These are phyloP conservation scores for Fallopia convolvulus DNA, from an alignment of 148 eudicot species.

Conservation along the genomic window DNA sequence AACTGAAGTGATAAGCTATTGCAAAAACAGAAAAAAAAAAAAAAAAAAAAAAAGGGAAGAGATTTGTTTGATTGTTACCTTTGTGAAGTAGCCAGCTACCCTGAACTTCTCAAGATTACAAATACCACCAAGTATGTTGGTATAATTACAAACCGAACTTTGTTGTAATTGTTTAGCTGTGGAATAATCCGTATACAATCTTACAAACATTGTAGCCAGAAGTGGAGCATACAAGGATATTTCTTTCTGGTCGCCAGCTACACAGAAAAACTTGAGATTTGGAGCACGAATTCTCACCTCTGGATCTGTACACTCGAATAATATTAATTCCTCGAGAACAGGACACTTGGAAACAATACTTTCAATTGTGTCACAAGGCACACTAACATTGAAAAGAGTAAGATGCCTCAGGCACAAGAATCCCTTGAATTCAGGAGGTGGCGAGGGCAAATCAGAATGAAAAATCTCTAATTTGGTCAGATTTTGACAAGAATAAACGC, in stretches of 20 bases:
- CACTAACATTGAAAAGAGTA: slow-evolving; percentile 48
- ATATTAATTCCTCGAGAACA: slow-evolving; percentile 50
- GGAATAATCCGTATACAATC: slow-evolving; percentile 56
- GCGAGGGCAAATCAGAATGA: slow-evolving; percentile 56
- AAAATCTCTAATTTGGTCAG: slow-evolving; percentile 50
- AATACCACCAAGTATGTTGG: slow-evolving; percentile 56
- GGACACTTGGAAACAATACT: slow-evolving; percentile 48
- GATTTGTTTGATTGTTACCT: slow-evolving; percentile 28
- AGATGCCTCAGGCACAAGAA: slow-evolving; percentile 42
- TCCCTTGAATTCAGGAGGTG: slow-evolving; percentile 44
- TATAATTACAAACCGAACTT: slow-evolving; percentile 46
- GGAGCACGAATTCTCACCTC: slow-evolving; percentile 53
- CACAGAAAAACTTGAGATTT: slow-evolving; percentile 45
- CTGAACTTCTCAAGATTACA: slow-evolving; percentile 47
- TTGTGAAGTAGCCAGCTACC: slow-evolving; percentile 62
- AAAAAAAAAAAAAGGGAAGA: background rate
- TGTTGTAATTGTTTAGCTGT: slow-evolving; percentile 48
- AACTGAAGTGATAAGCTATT: background rate
- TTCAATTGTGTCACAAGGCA: slow-evolving; percentile 47
- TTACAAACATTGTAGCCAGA: slow-evolving; percentile 38
- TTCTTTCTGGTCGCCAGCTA: slow-evolving; percentile 64
- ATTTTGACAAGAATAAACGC: slow-evolving; percentile 36
- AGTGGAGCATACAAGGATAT: slow-evolving; percentile 47
- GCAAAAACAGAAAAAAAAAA: background rate
- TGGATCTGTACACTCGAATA: slow-evolving; percentile 45